phyloP scores from a whole-genome alignment of 169 alveolate species.

The Cryptosporidium parvum region DNA sequence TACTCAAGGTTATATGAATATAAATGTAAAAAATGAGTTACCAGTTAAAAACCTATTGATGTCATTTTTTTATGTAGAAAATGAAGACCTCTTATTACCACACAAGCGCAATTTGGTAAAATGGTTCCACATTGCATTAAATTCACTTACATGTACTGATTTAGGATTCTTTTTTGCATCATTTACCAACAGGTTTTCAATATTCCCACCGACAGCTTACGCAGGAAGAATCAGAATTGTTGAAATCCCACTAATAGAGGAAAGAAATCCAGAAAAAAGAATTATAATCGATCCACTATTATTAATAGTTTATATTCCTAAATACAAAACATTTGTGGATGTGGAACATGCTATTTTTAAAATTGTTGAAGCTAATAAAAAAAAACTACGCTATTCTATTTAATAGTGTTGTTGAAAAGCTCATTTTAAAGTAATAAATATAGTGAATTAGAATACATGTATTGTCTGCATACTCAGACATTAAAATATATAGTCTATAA shows the following conservation, averaged over 20 bases:
- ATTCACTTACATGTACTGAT: slow-evolving; percentile 3
- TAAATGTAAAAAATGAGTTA: background rate
- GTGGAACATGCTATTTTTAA: slow-evolving; percentile 1
- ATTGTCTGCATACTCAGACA: background rate
- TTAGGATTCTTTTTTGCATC: slow-evolving; percentile 50
- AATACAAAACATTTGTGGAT: slow-evolving; percentile 22
- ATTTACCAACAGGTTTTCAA: slow-evolving; percentile 2
- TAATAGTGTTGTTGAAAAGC: background rate
- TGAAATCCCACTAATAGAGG: slow-evolving; percentile 15
- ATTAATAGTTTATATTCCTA: slow-evolving; percentile 35
- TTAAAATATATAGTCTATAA: background rate
- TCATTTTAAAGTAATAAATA: no score
- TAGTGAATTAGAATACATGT: background rate
- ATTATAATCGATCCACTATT: slow-evolving; percentile 42
- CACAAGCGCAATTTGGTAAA: slow-evolving; percentile 14
- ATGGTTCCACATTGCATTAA: slow-evolving; percentile 36
- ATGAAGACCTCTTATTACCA: slow-evolving; percentile 11
- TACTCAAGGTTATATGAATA: slow-evolving; percentile 22
- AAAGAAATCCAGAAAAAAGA: slow-evolving; percentile 3
- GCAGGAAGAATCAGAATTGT: slow-evolving; percentile 55
- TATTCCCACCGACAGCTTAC: slow-evolving; percentile 57
- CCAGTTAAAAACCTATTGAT: background rate
- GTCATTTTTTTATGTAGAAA: slow-evolving; percentile 32
- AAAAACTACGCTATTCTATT: background rate
- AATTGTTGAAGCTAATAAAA: slow-evolving; percentile 33